A percentile compares a stretch with the other conserved stretches of the same genome.
These are phyloP conservation scores for Verbascum thapsus DNA, from an alignment of 257 asterid genomes.

Conservation along the genomic window DNA sequence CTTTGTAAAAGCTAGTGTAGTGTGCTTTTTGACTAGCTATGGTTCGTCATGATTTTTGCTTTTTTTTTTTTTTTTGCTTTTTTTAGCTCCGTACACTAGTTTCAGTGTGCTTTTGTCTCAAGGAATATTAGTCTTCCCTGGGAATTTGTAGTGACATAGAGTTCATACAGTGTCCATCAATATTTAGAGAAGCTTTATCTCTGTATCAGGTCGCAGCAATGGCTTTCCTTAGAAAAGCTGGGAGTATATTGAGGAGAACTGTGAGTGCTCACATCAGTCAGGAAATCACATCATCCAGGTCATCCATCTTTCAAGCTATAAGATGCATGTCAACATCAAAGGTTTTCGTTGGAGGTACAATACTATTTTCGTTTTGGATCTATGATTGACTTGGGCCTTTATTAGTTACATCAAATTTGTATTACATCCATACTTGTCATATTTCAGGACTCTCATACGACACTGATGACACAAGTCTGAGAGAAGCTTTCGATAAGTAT, in stretches of 20 bases:
- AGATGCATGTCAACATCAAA: constrained; percentile 86
- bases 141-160: no score
- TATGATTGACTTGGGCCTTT: background rate
- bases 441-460: constrained; percentile 67
- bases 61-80: no score
- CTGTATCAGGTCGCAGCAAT: constrained; percentile 39
- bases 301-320: constrained; percentile 64
- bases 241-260: constrained; percentile 51
- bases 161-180: background rate
- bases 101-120: background rate
- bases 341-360: constrained; percentile 76
- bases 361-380: constrained; percentile 8
- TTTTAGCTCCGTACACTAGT: background rate
- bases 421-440: constrained; percentile 16
- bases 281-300: constrained; percentile 48
- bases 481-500: constrained; percentile 62
- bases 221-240: constrained; percentile 83
- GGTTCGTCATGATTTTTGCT: no score
- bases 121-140: no score
- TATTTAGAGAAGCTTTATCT: background rate
- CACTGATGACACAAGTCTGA: constrained; percentile 61
- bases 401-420: background rate
- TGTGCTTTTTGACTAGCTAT: no score
- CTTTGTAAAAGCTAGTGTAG: background rate
- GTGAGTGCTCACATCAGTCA: constrained; percentile 43